These are phyloP conservation scores for Boletellus deceptivus DNA, from an alignment of 1,284 basidiomycete species.

Conservation along the genomic window DNA sequence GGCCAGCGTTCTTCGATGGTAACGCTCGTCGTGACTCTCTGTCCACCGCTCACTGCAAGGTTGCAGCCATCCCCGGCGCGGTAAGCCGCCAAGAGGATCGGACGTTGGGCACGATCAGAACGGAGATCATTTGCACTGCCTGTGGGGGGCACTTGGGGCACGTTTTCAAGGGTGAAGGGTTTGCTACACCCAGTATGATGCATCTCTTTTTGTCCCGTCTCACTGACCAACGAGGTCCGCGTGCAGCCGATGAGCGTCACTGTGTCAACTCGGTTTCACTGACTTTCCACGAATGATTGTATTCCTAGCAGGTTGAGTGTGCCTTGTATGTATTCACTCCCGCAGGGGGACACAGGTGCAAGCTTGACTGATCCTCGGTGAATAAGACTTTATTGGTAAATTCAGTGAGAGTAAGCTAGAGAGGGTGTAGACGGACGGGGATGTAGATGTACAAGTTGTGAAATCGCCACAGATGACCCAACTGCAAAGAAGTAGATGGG, in stretches of 20 bases:
- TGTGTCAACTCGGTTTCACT: conserved; percentile 91
- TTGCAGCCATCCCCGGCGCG: conserved; percentile 81
- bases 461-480: conserved; percentile 18
- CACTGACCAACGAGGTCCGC: conserved; percentile 8
- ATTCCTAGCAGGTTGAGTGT: background rate
- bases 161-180: conserved; percentile 91
- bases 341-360: too few relatives aligned
- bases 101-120: conserved; percentile 56
- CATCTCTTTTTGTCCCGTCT: conserved; percentile 18
- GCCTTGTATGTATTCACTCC: too few relatives aligned
- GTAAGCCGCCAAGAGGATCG: conserved; percentile 72
- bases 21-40: conserved; percentile 5
- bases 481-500: conserved; percentile 11
- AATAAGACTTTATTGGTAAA: conserved; percentile 11
- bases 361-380: background rate
- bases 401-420: conserved; percentile 23
- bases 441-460: conserved; percentile 24
- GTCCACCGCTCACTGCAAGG: conserved; percentile 8
- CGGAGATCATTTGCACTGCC: conserved; percentile 77
- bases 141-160: conserved; percentile 93
- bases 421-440: conserved; percentile 13
- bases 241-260: conserved; percentile 76
- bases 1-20: conserved; percentile 98
- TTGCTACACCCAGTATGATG: conserved; percentile 62
- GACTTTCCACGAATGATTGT: conserved; percentile 54